Evolutionary conservation across 192 early-diverging fungal genomes (phyloP), one percentile per base, ranked within the genome.

Genomic region (Coemansia sp.): DNA sequence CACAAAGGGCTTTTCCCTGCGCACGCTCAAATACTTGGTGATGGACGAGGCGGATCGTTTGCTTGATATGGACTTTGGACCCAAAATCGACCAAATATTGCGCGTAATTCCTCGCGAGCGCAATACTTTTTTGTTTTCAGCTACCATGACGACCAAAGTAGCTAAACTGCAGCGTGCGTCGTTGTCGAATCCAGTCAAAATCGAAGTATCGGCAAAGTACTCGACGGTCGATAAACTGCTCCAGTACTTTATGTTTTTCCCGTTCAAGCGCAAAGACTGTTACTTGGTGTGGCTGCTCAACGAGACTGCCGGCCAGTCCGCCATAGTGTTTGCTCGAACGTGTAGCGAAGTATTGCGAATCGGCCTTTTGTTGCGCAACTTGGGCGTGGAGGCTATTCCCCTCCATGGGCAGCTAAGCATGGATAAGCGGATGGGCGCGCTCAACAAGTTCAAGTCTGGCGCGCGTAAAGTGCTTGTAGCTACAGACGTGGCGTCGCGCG

Each of bases 101-200:
- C 91, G 91, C 57, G 91, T 91, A 17, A 94, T 95, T 62, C 96
- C 94, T 20, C 84, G 90, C 62, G 94, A 96, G 69, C 87, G 94
- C 66, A 91, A 90, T 65, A 96, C 94, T 0, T 95, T 89, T 74
- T 65, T 98, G 58, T 98, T 98, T 69, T 97, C 95, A 6, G 96
- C 96, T 5, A 98, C 96, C 0, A 97, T 98, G 96, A 98, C 96
- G 1, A 95, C 89, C 23, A 97, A 97, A 70, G 96, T 98, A 5
- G 94, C 94, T 48, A 98, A 98, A 78, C 86, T 98, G 50, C 96
- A 94, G 69, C 75, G 91, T 69, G 90, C 91, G 57, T 94, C 92
- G 66, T 87, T 98, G 40, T 81, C 83, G 23, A 89, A 96, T 58
- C 96, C 96, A 7, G 95, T 96, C 47, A 96, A 94, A 70, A 80